Percentiles rank a stretch among this genome's conserved stretches.
Evolutionary conservation across 495 filamentous ascomycete genomes (phyloP).

Genomic region (Acidomyces sp.): DNA sequence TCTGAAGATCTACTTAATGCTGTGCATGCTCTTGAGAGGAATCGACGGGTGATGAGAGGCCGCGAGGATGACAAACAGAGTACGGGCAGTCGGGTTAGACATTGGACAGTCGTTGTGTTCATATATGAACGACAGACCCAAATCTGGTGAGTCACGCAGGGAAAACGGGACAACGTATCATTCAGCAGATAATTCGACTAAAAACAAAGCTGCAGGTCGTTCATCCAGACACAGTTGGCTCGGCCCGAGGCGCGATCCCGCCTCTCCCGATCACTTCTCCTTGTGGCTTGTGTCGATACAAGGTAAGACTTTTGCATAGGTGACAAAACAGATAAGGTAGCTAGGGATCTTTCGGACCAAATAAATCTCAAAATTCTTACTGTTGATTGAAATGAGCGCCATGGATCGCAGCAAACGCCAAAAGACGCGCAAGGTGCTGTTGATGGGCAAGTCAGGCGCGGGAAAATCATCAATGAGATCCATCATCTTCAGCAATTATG

Average conservation of each 20-base stretch:
- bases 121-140: neutral
- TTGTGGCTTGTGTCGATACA: too few relatives aligned
- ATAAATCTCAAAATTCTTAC: neutral
- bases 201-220: too few relatives aligned
- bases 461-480: constrained; percentile 98
- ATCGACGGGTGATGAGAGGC: neutral
- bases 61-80: neutral
- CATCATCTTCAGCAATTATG: constrained; percentile 97
- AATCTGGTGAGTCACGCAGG: too few relatives aligned
- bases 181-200: too few relatives aligned
- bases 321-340: too few relatives aligned
- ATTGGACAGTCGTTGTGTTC: neutral
- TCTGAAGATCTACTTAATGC: constrained; percentile 3
- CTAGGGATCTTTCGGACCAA: constrained; percentile 1
- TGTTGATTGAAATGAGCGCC: too few relatives aligned
- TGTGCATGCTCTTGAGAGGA: constrained; percentile 5
- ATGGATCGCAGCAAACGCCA: constrained; percentile 31
- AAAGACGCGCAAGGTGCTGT: constrained; percentile 34
- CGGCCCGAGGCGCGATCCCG: too few relatives aligned
- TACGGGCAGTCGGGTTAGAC: too few relatives aligned
- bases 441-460: constrained; percentile 85
- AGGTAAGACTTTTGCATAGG: too few relatives aligned
- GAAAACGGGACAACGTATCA: too few relatives aligned
- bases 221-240: too few relatives aligned
- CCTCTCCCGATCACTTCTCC: too few relatives aligned